Evolutionary conservation across 495 filamentous ascomycete genomes (phyloP), one percentile per base, ranked within the genome.

Genomic region (Penicillium egyptiacum): DNA sequence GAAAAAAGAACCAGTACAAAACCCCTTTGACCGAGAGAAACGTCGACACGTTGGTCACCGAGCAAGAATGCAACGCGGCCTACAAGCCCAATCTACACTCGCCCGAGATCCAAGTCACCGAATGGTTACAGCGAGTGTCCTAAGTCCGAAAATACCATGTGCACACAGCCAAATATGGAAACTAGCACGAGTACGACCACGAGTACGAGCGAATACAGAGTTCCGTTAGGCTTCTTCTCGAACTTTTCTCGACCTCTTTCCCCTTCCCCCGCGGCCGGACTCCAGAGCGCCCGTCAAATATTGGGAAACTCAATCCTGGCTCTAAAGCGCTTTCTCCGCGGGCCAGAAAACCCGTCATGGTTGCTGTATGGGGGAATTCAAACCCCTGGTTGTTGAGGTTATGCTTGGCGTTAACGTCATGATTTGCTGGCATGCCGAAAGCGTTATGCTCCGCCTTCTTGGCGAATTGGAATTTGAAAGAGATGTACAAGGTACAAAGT

Each of bases 91-190:
- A 87, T 81, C 57, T 81, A 59, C 59, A 75, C 79, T 58, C 72
- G 63, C 53, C 83, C 78, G 72, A 88, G 75, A 50, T 88, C 80
- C 79, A 83, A 69, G 64, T 92, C 82, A 70, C 83, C 73, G 70
- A 86, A 82, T 79, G 88, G 88, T 66, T 91, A 79, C 75, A 82
- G 75, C 64, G 83, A 74, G 41, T 88, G 82, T 66, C 77, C 77
- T 71, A 67, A 65, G 41, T 25, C 17, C 22, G n/a, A 53, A 28
- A 23, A 54, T 22, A 19, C 47, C 41, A 56, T 39, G 26, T 17
- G 7, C 26, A 41, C 35, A 39, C 37, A 20, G n/a, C 16, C 40
- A n/a, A 1, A 8, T 22, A 22, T 5, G 39, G 19, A 17, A 43
- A 39, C 35, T n/a, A 17, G 14, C 33, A 41, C 19, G 5, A 28